Evolutionary conservation across 2,329 filamentous ascomycete genomes (phyloP), one percentile per base, ranked within the genome.

Genomic region (Penicillium sp.): DNA sequence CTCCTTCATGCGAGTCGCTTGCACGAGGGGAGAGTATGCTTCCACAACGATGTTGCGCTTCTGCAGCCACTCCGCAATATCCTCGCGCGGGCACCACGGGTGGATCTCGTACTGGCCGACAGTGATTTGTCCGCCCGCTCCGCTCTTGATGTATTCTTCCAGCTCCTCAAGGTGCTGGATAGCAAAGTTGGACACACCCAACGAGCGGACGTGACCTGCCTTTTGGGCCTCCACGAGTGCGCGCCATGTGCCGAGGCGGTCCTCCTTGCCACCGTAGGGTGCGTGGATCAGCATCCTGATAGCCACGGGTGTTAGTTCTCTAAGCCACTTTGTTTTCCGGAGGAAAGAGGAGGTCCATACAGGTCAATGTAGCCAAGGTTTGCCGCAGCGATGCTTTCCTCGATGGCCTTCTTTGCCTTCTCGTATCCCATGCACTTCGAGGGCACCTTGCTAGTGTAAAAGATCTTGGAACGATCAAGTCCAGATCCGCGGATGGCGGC

Each of bases 71-170:
- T 83, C 78, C 9, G 87, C 85, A 58, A 97, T 90, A 67, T 96
- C 91, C 22, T 81, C 77, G n/a, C 92, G 81, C 9, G 86, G 81
- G 40, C 92, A 84, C 92, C 91, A 97, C 1, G 92, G 92, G 74
- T 97, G 92, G 11, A 97, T 77, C 75, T 97, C 92, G 74, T 89
- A 91, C 75, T 96, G 92, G 39, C 90, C 92, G 37, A 96, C 89
- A 58, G 87, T 89, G 67, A 96, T 82, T 39, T 90, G 78, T 24
- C 90, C 90, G 4, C 82, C 83, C 43, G 62, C 68, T 10, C 70
- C 69, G 29, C 63, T 64, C 58, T 71, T 68, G 55, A 73, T 76
- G 56, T 76, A 76, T 48, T 66, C 69, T 52, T 76, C 73, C 38
- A 76, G 58, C 55, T 76, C 74, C 18, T 76, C 66, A 2, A 76